Base-by-base conservation (phyloP, 164 flowering plant species). In the Euptelea pleiosperma region DNA sequence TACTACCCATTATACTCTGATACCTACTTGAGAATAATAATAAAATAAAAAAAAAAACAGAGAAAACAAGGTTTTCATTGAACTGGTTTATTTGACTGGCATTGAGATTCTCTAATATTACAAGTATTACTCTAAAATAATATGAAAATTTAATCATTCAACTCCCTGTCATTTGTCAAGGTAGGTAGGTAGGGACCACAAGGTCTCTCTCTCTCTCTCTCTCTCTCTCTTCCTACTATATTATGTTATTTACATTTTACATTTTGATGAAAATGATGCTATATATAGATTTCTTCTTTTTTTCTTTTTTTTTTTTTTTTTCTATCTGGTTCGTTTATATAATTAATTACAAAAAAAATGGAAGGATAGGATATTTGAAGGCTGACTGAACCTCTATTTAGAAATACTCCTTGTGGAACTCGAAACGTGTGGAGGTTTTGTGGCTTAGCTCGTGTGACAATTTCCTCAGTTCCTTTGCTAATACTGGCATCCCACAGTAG, bases 321-420 rank as follows among this genome's bases (percentile, higher is more conserved):
- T 48, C 21, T 15, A 28, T 22, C 8, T 29, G 26, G 26, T 29
- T 34, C 33, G 15, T 48, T 48, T 48, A 6, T n/a, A n/a, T n/a
- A n/a, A 34, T 37, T 41, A 70, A 59, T 64, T 73, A 69, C 73
- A 71, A 66, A 59, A 66, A 51, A 30, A 36, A 44, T 18, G 49
- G 30, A 58, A 65, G 33, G 21, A 29, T 36, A 49, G 31, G 36
- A 45, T 39, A 39, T 47, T 28, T 40, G 24, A 19, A 39, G 29
- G 56, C n/a, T 24, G 6, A 22, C 12, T 8, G 9, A 7, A 40
- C 6, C 28, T 9, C 9, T 40, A 11, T 24, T 66, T 42, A 89
- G 74, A 93, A 93, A 50, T 74, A 74, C 77, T 93, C 97, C 75
- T 93, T 93, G 77, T 93, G 99, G 73, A 90, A 93, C 54, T 90